phyloP scores from a whole-genome alignment of 73 alveolate species.

The Uronychia setigera region DNA sequence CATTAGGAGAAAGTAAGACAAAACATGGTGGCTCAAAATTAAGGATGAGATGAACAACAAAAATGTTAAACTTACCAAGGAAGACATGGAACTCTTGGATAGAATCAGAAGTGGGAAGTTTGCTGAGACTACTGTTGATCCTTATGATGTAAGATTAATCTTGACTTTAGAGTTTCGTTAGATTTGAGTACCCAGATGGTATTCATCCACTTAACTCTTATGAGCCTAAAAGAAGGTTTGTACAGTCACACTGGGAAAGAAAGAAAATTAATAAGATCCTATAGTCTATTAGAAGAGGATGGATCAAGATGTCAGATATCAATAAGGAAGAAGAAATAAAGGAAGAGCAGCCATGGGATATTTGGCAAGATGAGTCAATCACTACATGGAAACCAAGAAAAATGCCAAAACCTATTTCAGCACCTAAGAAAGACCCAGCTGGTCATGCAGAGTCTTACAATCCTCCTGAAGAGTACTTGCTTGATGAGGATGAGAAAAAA shows the following conservation, averaged over 20 bases:
- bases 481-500: conserved; percentile 79
- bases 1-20: conserved; percentile 90
- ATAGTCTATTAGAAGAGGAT: conserved; percentile 92
- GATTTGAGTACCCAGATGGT: conserved; percentile 79
- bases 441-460: conserved; percentile 94
- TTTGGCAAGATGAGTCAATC: conserved; percentile 77
- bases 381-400: conserved; percentile 49
- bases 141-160: conserved; percentile 24
- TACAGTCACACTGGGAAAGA: conserved; percentile 93
- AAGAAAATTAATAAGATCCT: conserved; percentile 86
- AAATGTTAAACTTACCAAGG: conserved; percentile 91
- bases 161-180: conserved; percentile 26
- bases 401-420: conserved; percentile 74
- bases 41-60: conserved; percentile 92
- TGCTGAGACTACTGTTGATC: conserved; percentile 76
- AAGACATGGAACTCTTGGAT: conserved; percentile 85
- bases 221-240: conserved; percentile 92
- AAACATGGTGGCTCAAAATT: conserved; percentile 97
- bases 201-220: conserved; percentile 78
- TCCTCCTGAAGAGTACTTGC: conserved; percentile 92
- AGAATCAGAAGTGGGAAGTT: conserved; percentile 90
- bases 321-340: conserved; percentile 71
- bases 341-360: conserved; percentile 79
- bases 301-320: conserved; percentile 77
- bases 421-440: conserved; percentile 95